A percentile compares a stretch with the other conserved stretches of the same genome.
These are phyloP conservation scores for Fimicolochytrium jonesii DNA, from an alignment of 192 early-diverging fungal species.

Conservation along the genomic window DNA sequence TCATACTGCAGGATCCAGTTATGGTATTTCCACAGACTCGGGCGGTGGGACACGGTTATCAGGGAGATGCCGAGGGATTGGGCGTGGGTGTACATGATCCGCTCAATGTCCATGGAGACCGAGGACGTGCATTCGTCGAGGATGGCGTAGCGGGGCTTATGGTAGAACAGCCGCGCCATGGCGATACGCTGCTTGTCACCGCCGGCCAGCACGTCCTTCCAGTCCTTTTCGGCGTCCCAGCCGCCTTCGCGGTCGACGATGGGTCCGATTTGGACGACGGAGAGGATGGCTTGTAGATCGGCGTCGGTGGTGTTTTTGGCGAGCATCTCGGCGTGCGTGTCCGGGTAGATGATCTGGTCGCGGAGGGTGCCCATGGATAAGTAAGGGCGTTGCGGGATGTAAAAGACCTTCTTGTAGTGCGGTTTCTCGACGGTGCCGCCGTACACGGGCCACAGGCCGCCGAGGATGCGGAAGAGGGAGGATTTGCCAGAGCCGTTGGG, in stretches of 20 bases:
- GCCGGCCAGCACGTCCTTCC: constrained; percentile 86
- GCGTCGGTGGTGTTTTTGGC: constrained; percentile 67
- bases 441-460: constrained; percentile 94
- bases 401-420: constrained; percentile 77
- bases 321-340: constrained; percentile 77
- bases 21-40: constrained; percentile 96
- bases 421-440: constrained; percentile 56
- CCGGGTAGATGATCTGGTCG: constrained; percentile 97
- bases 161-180: constrained; percentile 95
- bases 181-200: constrained; percentile 63
- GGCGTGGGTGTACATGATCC: constrained; percentile 71
- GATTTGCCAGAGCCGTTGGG: constrained; percentile 91
- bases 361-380: constrained; percentile 88
- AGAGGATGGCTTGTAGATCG: constrained; percentile 72
- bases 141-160: constrained; percentile 91
- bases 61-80: constrained; percentile 78
- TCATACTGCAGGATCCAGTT: constrained; percentile 90
- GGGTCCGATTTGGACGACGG: constrained; percentile 74
- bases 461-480: constrained; percentile 92
- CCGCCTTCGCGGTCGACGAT: constrained; percentile 82
- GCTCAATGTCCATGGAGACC: constrained; percentile 93
- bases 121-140: constrained; percentile 93
- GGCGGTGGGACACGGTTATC: constrained; percentile 92
- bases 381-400: constrained; percentile 98
- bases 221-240: constrained; percentile 60